These are phyloP conservation scores for Parachlorella kessleri DNA, from an alignment of 139 green algal species.

Conservation along the genomic window DNA sequence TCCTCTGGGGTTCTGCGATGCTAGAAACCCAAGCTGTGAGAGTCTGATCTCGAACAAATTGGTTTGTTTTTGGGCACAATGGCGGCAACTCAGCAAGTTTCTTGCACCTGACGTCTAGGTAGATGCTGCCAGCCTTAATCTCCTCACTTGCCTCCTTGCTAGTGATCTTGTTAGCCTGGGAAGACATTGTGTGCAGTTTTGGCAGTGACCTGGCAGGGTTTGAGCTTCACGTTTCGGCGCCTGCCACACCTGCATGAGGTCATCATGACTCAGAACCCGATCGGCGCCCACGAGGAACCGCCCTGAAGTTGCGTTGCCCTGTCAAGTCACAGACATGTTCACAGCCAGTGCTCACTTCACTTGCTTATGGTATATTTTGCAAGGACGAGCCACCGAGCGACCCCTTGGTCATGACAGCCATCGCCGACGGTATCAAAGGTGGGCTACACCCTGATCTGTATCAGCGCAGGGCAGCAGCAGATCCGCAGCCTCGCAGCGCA, in stretches of 20 bases:
- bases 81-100: neutral
- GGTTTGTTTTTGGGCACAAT: neutral
- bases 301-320: no score
- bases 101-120: neutral
- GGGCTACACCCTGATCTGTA: neutral
- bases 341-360: no score
- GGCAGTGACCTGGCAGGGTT: no score
- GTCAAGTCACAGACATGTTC: no score
- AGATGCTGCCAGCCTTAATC: neutral
- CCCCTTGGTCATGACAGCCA: neutral
- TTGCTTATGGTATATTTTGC: no score
- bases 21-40: no score
- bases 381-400: neutral
- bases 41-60: neutral
- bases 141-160: neutral
- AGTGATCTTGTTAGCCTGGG: neutral
- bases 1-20: constrained; percentile 32
- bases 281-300: no score
- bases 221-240: no score
- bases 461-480: neutral
- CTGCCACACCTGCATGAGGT: no score
- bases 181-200: neutral
- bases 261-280: no score
- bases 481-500: neutral
- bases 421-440: neutral